Base-by-base conservation (phyloP, 495 filamentous ascomycete species). In the Aspergillus egyptiacus region DNA sequence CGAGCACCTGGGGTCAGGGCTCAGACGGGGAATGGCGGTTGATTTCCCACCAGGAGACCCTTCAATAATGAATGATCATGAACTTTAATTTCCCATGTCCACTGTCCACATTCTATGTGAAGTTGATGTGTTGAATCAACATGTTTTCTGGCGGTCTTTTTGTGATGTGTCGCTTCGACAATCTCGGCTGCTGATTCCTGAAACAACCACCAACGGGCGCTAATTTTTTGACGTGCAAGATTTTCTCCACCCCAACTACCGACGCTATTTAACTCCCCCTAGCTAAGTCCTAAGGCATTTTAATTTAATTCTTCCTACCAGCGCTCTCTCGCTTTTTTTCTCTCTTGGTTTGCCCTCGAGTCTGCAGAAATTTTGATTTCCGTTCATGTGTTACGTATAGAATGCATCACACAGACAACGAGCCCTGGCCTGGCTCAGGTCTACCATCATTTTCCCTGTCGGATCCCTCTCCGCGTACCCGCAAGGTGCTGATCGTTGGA, bases 401-500 rank as follows among this genome's bases (percentile, higher is more conserved):
- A 11, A 46, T 46, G 43, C 43, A 25, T 15, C 4, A 35, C 2
- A 38, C 44, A 28, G 25, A 51, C 14, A 38, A 25, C 23, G 48
- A 51, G 39, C 31, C 48, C 32, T 51, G 48, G 39, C 4, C 41
- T 24, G 40, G 39, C 39, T 51, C 38, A 17, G 32, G n/a, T n/a
- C n/a, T 31, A 6, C 20, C 43, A 5, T 39, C 48, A 2, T 11
- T 50, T 0, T 33, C 48, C 14, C 15, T 43, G 6, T 33, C 48
- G 13, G 49, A 56, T 33, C 47, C 46, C n/a, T 61, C 60, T 6
- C 60, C 65, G 1, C 30, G 43, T 3, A 8, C 19, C 6, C 64
- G 57, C 22, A 53, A 63, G n/a, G 68, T 75, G 30, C 53, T 68
- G 46, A 76, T 81, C 42, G 67, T 80, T 28, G 79, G 80, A 32